Percentiles rank a stretch among this genome's conserved stretches.
These are phyloP conservation scores for Cordia subcordata DNA, from an alignment of 257 asterid genomes.

Conservation along the genomic window DNA sequence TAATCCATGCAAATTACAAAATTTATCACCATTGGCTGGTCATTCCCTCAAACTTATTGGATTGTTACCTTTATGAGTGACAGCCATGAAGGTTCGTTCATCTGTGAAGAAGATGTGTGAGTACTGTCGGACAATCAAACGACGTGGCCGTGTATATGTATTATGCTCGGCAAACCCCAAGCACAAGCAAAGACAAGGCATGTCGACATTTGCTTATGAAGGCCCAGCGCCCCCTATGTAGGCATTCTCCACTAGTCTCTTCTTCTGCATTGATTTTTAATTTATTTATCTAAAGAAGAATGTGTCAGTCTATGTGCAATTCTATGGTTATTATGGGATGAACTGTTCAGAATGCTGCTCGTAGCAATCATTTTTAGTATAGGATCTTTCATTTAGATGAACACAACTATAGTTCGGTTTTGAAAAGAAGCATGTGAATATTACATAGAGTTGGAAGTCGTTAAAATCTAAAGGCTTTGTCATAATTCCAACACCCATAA, in stretches of 20 bases:
- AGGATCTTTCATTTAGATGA: too few species aligned
- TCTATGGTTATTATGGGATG: too few species aligned
- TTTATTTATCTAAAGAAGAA: not conserved
- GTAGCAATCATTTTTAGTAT: too few species aligned
- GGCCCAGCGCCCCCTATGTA: conserved; percentile 48
- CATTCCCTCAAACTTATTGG: not conserved
- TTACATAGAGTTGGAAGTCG: too few species aligned
- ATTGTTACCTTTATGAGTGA: not conserved
- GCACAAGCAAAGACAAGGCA: conserved; percentile 95
- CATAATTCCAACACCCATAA: too few species aligned
- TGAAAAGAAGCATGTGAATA: too few species aligned
- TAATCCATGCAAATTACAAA: too few species aligned
- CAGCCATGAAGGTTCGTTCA: conserved; percentile 92
- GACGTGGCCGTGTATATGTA: conserved; percentile 88
- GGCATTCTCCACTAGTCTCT: conserved; percentile 15
- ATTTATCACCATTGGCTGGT: too few species aligned
- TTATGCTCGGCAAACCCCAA: conserved; percentile 86
- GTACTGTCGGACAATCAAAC: conserved; percentile 77
- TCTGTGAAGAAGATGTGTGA: conserved; percentile 95
- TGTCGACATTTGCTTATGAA: conserved; percentile 75
- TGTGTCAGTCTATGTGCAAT: not conserved
- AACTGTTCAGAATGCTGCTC: too few species aligned
- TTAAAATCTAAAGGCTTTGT: too few species aligned
- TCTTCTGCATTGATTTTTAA: not conserved
- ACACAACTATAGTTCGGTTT: too few species aligned